Evolutionary conservation across 176 grass and related monocot genomes (phyloP).

Genomic region (Calamus simplicifolius): DNA sequence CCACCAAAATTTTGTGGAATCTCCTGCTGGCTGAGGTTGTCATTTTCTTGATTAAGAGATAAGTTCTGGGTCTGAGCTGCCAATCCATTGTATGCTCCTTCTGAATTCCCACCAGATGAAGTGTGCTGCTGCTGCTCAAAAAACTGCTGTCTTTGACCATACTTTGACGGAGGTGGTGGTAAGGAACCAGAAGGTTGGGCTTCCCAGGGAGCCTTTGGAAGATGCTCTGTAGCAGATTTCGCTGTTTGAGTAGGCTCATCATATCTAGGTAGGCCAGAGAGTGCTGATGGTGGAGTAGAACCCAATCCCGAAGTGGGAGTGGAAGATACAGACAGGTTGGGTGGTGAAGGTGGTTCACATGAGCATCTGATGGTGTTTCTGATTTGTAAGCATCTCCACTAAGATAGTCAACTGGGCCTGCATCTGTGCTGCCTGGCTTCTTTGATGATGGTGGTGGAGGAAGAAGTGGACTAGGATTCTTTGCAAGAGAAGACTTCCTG

Average conservation of each 20-base stretch:
- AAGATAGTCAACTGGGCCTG: slow-evolving; percentile 44
- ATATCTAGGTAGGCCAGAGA: slow-evolving; percentile 23
- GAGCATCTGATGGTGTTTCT: slow-evolving; percentile 36
- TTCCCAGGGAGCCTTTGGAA: slow-evolving; percentile 71
- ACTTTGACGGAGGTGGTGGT: slow-evolving; percentile 67
- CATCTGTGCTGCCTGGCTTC: slow-evolving; percentile 45
- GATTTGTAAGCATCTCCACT: slow-evolving; percentile 58
- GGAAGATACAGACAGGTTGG: slow-evolving; percentile 30
- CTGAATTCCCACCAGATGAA: slow-evolving; percentile 34
- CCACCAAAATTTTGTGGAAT: slow-evolving; percentile 21
- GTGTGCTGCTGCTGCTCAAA: slow-evolving; percentile 43
- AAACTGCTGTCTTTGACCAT: slow-evolving; percentile 84
- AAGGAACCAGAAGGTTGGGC: slow-evolving; percentile 38
- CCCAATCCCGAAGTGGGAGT: not conserved
- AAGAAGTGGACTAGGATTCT: slow-evolving; percentile 48
- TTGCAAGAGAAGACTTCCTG: slow-evolving; percentile 27
- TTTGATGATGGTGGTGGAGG: slow-evolving; percentile 69
- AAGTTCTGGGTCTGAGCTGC: slow-evolving; percentile 32
- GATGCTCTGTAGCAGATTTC: slow-evolving; percentile 26
- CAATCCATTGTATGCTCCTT: slow-evolving; percentile 35
- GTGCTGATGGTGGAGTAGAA: slow-evolving; percentile 5
- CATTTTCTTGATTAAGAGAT: slow-evolving; percentile 36
- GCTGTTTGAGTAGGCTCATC: slow-evolving; percentile 25
- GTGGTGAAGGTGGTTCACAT: slow-evolving; percentile 35
- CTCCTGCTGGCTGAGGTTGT: not conserved